Evolutionary conservation across 164 flowering plant genomes (phyloP), one percentile per base, ranked within the genome.

Genomic region (Protea cynaroides): DNA sequence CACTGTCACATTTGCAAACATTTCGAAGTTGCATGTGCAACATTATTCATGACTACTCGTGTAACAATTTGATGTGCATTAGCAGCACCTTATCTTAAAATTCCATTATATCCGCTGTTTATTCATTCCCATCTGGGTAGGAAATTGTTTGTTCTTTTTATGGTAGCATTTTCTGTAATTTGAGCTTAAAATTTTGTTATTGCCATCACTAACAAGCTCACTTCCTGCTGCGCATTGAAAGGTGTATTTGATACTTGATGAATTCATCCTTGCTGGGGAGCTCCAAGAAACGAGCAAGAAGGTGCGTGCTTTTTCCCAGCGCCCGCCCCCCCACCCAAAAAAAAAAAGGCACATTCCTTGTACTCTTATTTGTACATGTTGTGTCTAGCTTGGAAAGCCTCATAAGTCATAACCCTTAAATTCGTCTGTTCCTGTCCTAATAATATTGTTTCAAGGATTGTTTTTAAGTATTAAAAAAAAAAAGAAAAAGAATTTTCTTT

Each of bases 231-330:
- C n/a, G n/a, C n/a, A n/a, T n/a, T n/a, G 10, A 55, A 64, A 94
- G 99, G 99, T 94, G 14, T 91, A 91, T 76, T 80, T 94, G 70
- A 91, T 91, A 76, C 84, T 94, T 10, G 99, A 91, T 74, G 99
- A 94, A 71, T 94, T 91, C 79, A 94, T 94, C 75, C 96, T 94
- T 61, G 99, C 99, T 72, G 99, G 99, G 66, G 99, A 94, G 75
- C 90, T 94, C 65, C 97, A 91, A 78, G 99, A 94, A 82, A 94
- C 99, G 34, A 94, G 99, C 88, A 94, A 94, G 71, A 91, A 75
- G 96, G 99, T 94, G 25, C 46, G 29, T 56, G 25, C 43, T 43
- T 59, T 23, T n/a, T 56, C 34, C 50, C 9, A n/a, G 13, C 7
- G 13, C 44, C 8, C 21, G 15, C 14, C 44, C 62, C 6, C 44